These are phyloP conservation scores for Talaromyces funiculosus DNA, from an alignment of 2,329 filamentous ascomycete species.

Conservation along the genomic window DNA sequence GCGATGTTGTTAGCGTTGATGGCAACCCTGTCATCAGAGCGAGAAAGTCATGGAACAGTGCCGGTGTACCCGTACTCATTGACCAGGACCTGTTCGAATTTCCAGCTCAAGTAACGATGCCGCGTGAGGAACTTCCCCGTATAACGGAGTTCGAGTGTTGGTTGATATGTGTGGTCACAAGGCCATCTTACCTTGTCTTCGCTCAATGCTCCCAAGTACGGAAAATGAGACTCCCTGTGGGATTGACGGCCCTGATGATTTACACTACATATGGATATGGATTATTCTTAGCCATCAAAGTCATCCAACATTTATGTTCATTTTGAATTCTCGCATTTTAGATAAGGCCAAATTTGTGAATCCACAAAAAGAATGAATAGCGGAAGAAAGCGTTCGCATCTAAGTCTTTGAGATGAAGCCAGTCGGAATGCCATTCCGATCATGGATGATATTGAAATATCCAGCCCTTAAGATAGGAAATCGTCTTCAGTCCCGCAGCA, in stretches of 20 bases:
- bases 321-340: too few species aligned
- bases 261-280: constrained; percentile 33
- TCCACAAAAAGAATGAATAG: too few species aligned
- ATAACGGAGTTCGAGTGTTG: constrained; percentile 42
- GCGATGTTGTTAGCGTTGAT: background rate
- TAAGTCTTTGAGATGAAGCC: background rate
- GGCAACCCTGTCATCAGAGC: background rate
- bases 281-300: constrained; percentile 9
- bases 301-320: background rate
- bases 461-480: background rate
- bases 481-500: background rate
- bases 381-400: background rate
- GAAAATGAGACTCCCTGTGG: constrained; percentile 42
- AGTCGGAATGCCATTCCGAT: background rate
- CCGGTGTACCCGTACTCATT: constrained; percentile 37
- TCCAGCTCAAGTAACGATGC: constrained; percentile 30
- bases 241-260: constrained; percentile 45
- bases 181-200: constrained; percentile 48
- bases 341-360: too few species aligned
- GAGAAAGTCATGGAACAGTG: constrained; percentile 21
- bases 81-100: constrained; percentile 29
- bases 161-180: constrained; percentile 46
- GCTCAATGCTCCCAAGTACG: constrained; percentile 38
- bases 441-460: background rate
- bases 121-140: constrained; percentile 30